phyloP scores from a whole-genome alignment of 495 filamentous ascomycete genomes.

The Penicillium odoratum region DNA sequence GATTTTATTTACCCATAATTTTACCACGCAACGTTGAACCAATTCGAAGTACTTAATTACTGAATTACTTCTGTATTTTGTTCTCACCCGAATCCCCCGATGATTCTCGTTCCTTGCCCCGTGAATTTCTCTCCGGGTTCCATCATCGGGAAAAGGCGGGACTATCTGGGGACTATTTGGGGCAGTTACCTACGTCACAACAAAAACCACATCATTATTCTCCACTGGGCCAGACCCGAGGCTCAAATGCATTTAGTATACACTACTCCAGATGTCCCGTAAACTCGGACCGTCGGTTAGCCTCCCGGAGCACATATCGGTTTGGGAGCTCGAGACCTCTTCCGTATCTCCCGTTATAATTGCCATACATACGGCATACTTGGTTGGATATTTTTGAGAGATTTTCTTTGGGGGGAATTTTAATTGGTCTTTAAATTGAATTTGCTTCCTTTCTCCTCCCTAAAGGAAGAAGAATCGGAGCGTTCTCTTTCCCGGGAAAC shows the following conservation, averaged over 20 bases:
- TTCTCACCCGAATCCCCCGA: constrained; percentile 13
- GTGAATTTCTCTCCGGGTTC: constrained; percentile 7
- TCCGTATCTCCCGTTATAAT: constrained; percentile 6
- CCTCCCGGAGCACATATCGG: background rate
- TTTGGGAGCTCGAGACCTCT: constrained; percentile 26
- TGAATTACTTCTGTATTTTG: background rate
- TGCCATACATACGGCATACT: background rate
- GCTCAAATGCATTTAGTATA: constrained; percentile 1
- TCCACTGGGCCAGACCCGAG: constrained; percentile 12
- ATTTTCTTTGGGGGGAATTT: no score
- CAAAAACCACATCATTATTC: constrained; percentile 8
- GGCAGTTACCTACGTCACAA: constrained; percentile 9
- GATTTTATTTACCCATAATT: background rate
- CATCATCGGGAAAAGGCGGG: constrained; percentile 25
- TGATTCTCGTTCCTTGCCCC: constrained; percentile 20
- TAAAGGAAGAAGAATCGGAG: background rate
- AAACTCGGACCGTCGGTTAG: constrained; percentile 18
- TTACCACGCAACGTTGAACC: background rate
- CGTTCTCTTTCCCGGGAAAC: background rate
- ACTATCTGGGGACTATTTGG: background rate
- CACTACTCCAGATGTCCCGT: background rate
- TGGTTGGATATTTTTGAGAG: no score
- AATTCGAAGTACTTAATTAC: background rate
- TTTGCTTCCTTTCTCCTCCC: background rate
- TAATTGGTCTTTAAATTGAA: background rate